Base-by-base conservation (phyloP, 345 rosid genomes). In the Melastoma malabathricum region DNA sequence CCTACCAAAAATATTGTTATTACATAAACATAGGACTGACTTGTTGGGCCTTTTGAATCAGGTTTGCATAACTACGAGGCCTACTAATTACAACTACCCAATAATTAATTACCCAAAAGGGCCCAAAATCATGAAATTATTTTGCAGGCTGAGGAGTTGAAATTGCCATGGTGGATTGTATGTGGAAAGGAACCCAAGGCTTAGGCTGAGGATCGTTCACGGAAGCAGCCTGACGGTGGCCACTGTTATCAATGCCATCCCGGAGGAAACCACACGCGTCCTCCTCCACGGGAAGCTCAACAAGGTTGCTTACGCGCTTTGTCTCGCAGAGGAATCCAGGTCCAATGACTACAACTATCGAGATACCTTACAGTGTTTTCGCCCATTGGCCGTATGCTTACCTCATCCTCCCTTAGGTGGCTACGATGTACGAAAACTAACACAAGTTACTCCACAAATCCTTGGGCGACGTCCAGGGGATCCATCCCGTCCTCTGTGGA, bases 101-200 rank as follows among this genome's bases (percentile, higher is more conserved):
- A 5, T 29, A 4, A 29, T 29, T 29, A 29, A 29, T 29, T 29
- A 29, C 38, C 38, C 38, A 29, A 29, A n/a, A n/a, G n/a, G n/a
- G n/a, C n/a, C 9, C 31, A 6, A 27, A 3, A 27, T 27, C 6
- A 27, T 3, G 3, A 27, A 27, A 27, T 6, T n/a, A n/a, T n/a
- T n/a, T n/a, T n/a, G n/a, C 61, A 77, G 88, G 71, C 72, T n/a
- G 77, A 77, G 48, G 81, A 67, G 56, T 66, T 81, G 10, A 77
- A 76, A n/a, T n/a, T 52, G 58, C 44, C 59, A 75, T 17, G 81
- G 76, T 16, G 77, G 75, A 51, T 44, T 68, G 48, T 77, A 72
- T 50, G 49, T 77, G 14, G 50, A 73, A 56, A 77, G 59, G 65
- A 20, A 77, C 55, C 19, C 6, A 54, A 75, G 74, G 10, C 4